Evolutionary conservation across 1,139 yeast genomes (phyloP).

Genomic region (Protomyces inouyei): DNA sequence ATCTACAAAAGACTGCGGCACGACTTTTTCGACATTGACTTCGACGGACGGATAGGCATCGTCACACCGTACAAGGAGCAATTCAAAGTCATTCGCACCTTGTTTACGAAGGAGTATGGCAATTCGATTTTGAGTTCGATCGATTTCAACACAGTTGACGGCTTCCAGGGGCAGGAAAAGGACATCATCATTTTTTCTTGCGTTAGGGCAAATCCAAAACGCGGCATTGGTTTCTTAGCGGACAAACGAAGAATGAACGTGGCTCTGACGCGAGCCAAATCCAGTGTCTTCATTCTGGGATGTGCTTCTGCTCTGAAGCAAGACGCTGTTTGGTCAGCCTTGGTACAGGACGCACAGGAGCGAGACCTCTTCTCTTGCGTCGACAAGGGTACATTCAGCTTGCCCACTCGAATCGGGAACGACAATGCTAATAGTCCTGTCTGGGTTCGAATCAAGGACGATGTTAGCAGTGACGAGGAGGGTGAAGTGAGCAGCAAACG

Average conservation of each 20-base stretch:
- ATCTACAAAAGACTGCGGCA: conserved; percentile 55
- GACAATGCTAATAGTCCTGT: not conserved
- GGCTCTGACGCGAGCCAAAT: conserved; percentile 86
- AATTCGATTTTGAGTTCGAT: conserved; percentile 56
- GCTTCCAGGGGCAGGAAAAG: conserved; percentile 97
- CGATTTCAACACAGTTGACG: conserved; percentile 93
- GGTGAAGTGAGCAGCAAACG: not conserved
- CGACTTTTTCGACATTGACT: conserved; percentile 49
- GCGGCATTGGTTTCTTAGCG: conserved; percentile 80
- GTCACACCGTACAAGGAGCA: conserved; percentile 96
- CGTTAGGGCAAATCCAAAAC: conserved; percentile 59
- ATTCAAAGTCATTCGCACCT: conserved; percentile 53
- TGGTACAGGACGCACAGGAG: conserved; percentile 54
- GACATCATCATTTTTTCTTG: conserved; percentile 90
- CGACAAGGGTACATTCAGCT: not conserved
- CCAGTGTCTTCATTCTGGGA: conserved; percentile 91
- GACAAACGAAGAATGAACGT: conserved; percentile 94
- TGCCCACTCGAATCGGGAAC: not conserved
- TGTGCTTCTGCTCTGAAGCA: conserved; percentile 54
- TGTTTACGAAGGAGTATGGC: conserved; percentile 61
- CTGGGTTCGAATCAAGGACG: not conserved
- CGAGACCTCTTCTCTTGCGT: conserved; percentile 31
- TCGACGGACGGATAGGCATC: conserved; percentile 74
- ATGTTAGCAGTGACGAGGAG: not conserved
- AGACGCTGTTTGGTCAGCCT: conserved; percentile 58